Conservation (phyloP, 2,329 filamentous ascomycete genomes). For the Cytospora mali region DNA sequence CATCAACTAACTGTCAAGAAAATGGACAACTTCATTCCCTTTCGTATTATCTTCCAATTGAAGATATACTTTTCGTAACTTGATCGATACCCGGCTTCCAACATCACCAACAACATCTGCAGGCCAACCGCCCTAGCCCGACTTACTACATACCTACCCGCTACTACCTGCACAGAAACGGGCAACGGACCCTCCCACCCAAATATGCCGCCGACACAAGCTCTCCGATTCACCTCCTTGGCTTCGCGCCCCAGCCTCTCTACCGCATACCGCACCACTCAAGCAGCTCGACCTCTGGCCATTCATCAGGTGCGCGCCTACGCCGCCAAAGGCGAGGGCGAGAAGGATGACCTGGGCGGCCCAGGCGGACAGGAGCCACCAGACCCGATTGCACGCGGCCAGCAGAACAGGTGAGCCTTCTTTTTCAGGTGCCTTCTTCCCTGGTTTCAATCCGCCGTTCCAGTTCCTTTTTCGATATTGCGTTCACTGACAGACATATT, state of each 20-base stretch:
- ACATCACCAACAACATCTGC: too few relatives aligned
- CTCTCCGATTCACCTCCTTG: not conserved
- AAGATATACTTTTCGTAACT: too few relatives aligned
- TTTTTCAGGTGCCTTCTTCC: too few relatives aligned
- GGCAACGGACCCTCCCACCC: not conserved
- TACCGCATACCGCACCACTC: not conserved
- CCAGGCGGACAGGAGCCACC: slow-evolving; percentile 24
- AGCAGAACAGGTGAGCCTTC: slow-evolving; percentile 16
- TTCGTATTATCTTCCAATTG: too few relatives aligned
- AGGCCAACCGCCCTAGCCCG: not conserved
- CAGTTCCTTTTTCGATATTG: not conserved
- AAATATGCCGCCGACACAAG: not conserved
- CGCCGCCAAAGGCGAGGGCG: slow-evolving; percentile 7
- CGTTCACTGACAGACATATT: not conserved
- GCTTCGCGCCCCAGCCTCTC: not conserved
- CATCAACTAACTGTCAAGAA: not conserved
- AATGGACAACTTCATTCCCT: not conserved
- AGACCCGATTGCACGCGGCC: slow-evolving; percentile 13
- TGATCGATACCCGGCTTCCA: too few relatives aligned
- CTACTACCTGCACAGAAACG: not conserved
- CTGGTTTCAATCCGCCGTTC: fast-evolving
- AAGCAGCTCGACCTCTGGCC: not conserved
- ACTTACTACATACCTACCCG: too few relatives aligned
- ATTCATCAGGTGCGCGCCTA: slow-evolving; percentile 4
- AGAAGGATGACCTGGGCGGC: slow-evolving; percentile 24